phyloP scores from a whole-genome alignment of 176 grass and related monocot genomes.

The Microstegium vimineum region DNA sequence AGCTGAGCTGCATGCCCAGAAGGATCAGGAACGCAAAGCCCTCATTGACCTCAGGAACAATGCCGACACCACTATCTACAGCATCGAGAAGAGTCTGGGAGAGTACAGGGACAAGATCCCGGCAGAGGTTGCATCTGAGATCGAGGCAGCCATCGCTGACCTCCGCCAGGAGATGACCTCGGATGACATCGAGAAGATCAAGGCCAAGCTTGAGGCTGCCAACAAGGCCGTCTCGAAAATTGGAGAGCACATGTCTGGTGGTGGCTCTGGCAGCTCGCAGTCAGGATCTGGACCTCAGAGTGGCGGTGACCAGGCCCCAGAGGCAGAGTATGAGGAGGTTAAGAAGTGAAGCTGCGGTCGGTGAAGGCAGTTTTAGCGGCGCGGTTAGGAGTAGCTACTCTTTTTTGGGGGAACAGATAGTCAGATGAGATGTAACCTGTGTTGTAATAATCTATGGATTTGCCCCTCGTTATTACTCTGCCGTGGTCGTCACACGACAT shows the following conservation, averaged over 20 bases:
- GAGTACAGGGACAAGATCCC: slow-evolving; percentile 78
- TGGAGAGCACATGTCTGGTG: slow-evolving; percentile 63
- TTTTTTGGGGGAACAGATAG: background rate
- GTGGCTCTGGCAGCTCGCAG: slow-evolving; percentile 34
- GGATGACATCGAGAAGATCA: slow-evolving; percentile 55
- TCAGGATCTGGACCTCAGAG: slow-evolving; percentile 41
- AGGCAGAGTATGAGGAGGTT: slow-evolving; percentile 64
- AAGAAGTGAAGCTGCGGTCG: slow-evolving; percentile 9
- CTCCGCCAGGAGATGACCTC: slow-evolving; percentile 60
- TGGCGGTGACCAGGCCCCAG: slow-evolving; percentile 41
- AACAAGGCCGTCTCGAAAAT: slow-evolving; percentile 81
- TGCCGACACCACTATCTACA: slow-evolving; percentile 68
- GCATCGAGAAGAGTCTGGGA: slow-evolving; percentile 64
- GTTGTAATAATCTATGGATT: slow-evolving; percentile 45
- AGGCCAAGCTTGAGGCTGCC: slow-evolving; percentile 57
- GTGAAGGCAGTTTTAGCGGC: background rate
- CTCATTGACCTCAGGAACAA: slow-evolving; percentile 65
- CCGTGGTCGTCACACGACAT: slow-evolving; percentile 10
- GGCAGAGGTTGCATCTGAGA: slow-evolving; percentile 54
- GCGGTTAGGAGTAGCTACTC: slow-evolving; percentile 11
- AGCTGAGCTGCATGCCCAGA: slow-evolving; percentile 70
- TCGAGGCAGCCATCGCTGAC: slow-evolving; percentile 58
- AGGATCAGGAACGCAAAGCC: slow-evolving; percentile 69
- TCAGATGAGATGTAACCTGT: slow-evolving; percentile 29
- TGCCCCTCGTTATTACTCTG: too few species aligned